These are phyloP conservation scores for Physcomitrium patens DNA, from an alignment of 225 moss, liverwort and hornwort genomes.

Conservation along the genomic window DNA sequence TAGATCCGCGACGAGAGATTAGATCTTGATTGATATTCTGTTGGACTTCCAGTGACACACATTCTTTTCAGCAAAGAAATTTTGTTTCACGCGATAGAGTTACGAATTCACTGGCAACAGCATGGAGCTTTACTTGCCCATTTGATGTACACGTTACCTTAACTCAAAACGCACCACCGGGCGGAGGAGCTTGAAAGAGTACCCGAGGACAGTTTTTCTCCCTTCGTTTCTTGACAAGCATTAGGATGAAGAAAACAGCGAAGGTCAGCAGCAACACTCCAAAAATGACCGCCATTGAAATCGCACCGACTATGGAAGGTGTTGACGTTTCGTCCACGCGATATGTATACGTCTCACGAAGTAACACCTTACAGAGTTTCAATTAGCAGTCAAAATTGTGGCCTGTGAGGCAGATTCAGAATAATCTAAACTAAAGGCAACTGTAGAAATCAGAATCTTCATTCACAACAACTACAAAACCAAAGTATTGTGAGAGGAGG, in stretches of 20 bases:
- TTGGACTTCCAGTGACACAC: not conserved
- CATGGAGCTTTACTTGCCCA: not conserved
- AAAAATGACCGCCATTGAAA: slow-evolving; percentile 44
- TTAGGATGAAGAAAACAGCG: slow-evolving; percentile 8
- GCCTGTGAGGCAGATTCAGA: not conserved
- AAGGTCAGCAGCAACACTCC: slow-evolving; percentile 31
- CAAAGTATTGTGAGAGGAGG: too few relatives aligned
- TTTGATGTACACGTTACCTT: not conserved
- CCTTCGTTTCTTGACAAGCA: slow-evolving; percentile 36
- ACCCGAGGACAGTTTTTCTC: slow-evolving; percentile 27
- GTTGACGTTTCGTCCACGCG: slow-evolving; percentile 26
- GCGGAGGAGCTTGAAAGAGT: slow-evolving; percentile 34
- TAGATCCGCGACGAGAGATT: not conserved
- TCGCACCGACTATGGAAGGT: slow-evolving; percentile 48
- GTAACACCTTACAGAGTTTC: slow-evolving; percentile 7
- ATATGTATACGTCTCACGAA: slow-evolving; percentile 18
- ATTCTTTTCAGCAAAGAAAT: not conserved
- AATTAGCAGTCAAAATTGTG: not conserved
- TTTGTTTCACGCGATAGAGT: not conserved
- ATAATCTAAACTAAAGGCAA: too few relatives aligned
- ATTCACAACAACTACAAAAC: too few relatives aligned
- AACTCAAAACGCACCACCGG: slow-evolving; percentile 48
- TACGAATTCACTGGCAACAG: not conserved
- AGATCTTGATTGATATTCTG: not conserved
- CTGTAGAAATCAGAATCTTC: too few relatives aligned